Evolutionary conservation across 2,329 filamentous ascomycete species (phyloP), one percentile per base, ranked within the genome.

Genomic region (Hymenoscyphus salicellus): DNA sequence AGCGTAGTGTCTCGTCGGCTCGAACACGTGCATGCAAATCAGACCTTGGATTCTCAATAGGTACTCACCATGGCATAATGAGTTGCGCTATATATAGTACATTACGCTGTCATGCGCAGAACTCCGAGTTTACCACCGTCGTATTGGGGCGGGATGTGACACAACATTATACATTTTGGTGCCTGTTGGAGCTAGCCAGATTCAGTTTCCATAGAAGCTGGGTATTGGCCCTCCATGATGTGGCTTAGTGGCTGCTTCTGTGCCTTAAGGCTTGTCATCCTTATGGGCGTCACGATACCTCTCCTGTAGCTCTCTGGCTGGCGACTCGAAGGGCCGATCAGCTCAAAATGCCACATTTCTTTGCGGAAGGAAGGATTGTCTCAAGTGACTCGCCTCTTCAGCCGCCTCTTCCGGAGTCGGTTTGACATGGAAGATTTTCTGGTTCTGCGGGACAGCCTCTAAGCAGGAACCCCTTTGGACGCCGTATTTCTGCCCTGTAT

Each of bases 181-280:
- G 46, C 46, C 20, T 52, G 46, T 52, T 23, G n/a, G 46, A 26
- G 20, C 46, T 52, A 52, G 46, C 46, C 20, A 52, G n/a, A 52
- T 52, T 52, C 10, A 26, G 23, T 20, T 26, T 52, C 20, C 46
- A 52, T 26, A 14, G 46, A 52, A 52, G 46, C 46, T 52, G 20
- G 46, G 46, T 23, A 52, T 52, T 52, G 46, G 46, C 20, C 46
- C 23, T 52, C 46, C 46, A 52, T 38, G 10, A 26, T 52, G 46
- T 52, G 46, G 46, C 46, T 52, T 52, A 14, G 46, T 52, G 46
- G 46, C 46, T 52, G 46, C 46, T 52, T 52, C 46, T 52, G 46
- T 52, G 5, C 46, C 46, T 52, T 52, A 26, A 23, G 46, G 46
- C 46, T 52, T 52, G 46, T 23, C 46, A 52, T 52, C 46, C 46